Conservation (phyloP, 2,329 filamentous ascomycete species). For the Aspergillus felis region DNA sequence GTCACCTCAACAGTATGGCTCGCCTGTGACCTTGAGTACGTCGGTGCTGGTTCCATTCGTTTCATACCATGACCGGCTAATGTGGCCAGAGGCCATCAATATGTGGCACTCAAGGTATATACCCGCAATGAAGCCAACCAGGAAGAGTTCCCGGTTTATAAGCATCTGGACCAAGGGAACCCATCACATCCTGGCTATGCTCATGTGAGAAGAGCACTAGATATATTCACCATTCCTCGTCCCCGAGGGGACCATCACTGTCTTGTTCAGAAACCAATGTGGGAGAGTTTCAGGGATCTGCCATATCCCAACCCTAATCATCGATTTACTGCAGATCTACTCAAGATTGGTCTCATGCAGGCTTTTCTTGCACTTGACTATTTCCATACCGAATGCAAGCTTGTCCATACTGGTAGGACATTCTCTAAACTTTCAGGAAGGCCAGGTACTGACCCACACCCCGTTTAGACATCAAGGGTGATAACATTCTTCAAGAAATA, state of each 20-base stretch:
- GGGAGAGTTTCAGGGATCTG: constrained; percentile 41
- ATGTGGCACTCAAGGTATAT: constrained; percentile 24
- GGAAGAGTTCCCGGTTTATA: constrained; percentile 28
- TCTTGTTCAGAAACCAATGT: constrained; percentile 35
- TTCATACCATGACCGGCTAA: constrained; percentile 8
- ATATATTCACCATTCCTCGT: constrained; percentile 30
- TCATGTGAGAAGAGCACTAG: constrained; percentile 28
- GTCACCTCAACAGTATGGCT: constrained; percentile 29
- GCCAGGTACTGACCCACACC: too few relatives aligned
- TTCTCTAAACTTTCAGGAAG: too few relatives aligned
- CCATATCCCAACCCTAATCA: constrained; percentile 34
- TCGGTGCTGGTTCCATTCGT: constrained; percentile 2
- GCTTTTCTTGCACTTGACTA: constrained; percentile 41
- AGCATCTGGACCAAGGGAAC: constrained; percentile 21
- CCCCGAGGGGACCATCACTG: constrained; percentile 24
- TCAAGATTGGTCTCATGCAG: constrained; percentile 36
- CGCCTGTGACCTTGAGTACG: constrained; percentile 24
- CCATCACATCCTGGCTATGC: constrained; percentile 23
- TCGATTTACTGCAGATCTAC: constrained; percentile 36
- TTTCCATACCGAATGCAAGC: constrained; percentile 41
- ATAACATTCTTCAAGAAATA: constrained; percentile 40
- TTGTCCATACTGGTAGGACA: constrained; percentile 44
- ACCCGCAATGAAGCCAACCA: constrained; percentile 13
- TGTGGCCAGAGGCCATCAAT: constrained; percentile 16
- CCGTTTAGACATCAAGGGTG: constrained; percentile 40